These are phyloP conservation scores for Diaporthe aspalathi DNA, from an alignment of 2,329 filamentous ascomycete species.

Conservation along the genomic window DNA sequence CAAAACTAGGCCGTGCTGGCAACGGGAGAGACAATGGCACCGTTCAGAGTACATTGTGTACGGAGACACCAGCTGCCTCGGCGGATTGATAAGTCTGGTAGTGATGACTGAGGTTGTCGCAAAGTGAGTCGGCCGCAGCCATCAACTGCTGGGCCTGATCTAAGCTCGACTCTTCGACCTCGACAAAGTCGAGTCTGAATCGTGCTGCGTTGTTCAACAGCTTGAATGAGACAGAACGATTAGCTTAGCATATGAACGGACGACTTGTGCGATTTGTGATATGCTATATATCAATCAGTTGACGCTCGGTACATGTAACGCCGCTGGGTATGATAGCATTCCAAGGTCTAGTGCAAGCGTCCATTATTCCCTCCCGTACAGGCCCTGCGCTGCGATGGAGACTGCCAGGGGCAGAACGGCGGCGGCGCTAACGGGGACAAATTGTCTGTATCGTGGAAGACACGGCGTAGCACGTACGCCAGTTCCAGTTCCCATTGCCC, in stretches of 20 bases:
- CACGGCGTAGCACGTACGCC: neutral
- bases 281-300: neutral
- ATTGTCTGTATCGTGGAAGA: neutral
- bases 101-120: neutral
- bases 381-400: slow-evolving; percentile 34
- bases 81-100: neutral
- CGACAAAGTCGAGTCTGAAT: neutral
- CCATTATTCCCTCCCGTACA: slow-evolving; percentile 26
- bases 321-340: neutral
- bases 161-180: neutral
- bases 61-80: neutral
- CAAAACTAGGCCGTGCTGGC: neutral
- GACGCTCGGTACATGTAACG: no score
- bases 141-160: slow-evolving; percentile 24
- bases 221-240: slow-evolving; percentile 10
- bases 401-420: slow-evolving; percentile 30
- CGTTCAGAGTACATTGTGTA: neutral
- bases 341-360: no score
- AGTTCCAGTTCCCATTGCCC: slow-evolving; percentile 45
- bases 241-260: neutral
- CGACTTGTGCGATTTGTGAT: neutral
- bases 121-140: neutral
- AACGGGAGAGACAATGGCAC: neutral
- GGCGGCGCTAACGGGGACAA: no score
- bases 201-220: slow-evolving; percentile 24